Evolutionary conservation across 129 eudicot genomes (phyloP).

Genomic region (Flaveria sonorensis): DNA sequence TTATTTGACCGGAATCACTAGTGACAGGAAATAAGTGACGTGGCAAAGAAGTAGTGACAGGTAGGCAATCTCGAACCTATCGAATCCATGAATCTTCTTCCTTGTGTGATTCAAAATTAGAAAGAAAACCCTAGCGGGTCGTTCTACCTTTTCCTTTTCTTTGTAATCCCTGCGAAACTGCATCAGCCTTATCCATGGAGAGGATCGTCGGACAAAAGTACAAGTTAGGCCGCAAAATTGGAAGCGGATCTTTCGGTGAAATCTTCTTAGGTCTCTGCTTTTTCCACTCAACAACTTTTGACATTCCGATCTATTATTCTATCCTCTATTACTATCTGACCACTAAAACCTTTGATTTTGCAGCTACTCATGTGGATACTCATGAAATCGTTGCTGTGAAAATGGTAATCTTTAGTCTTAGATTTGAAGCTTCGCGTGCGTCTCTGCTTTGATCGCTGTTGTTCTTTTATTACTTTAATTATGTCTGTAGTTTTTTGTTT

Average conservation of each 20-base stretch:
- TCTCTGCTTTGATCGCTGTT: too few relatives aligned
- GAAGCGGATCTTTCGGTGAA: slow-evolving; percentile 90
- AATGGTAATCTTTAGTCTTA: slow-evolving; percentile 49
- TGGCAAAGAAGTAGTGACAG: not conserved
- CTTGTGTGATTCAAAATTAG: not conserved
- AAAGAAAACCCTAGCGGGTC: slow-evolving; percentile 19
- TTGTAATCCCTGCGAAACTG: not conserved
- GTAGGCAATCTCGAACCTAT: slow-evolving; percentile 20
- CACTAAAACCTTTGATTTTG: slow-evolving; percentile 24
- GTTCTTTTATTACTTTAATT: too few relatives aligned
- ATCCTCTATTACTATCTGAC: not conserved
- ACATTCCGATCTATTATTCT: not conserved
- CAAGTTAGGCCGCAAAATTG: slow-evolving; percentile 88
- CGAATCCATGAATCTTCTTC: slow-evolving; percentile 14
- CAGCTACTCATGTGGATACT: slow-evolving; percentile 91
- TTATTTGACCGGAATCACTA: not conserved
- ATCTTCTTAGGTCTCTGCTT: slow-evolving; percentile 55
- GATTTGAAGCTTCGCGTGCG: not conserved
- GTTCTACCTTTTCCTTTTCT: not conserved
- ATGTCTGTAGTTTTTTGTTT: not conserved
- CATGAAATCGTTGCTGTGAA: slow-evolving; percentile 89
- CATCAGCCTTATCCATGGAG: slow-evolving; percentile 43
- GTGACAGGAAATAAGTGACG: not conserved
- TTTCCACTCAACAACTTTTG: not conserved
- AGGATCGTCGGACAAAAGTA: slow-evolving; percentile 78